phyloP scores from a whole-genome alignment of 2,329 filamentous ascomycete genomes.

The Alternaria angustiovoidea region DNA sequence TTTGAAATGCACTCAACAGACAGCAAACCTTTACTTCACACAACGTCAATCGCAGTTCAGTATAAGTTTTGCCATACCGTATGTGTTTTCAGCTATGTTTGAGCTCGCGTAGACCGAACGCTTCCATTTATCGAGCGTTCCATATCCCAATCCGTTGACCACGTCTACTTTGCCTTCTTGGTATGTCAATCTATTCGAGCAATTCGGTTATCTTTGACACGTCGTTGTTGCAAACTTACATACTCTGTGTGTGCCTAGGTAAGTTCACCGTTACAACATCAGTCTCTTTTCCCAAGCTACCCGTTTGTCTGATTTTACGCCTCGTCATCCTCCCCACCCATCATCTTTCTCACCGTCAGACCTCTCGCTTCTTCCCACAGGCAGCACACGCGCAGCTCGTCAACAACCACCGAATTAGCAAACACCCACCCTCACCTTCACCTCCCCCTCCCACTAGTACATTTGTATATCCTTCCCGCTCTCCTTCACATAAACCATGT shows the following conservation, averaged over 20 bases:
- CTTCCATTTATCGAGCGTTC: not conserved
- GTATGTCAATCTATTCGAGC: not conserved
- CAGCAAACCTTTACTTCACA: not conserved
- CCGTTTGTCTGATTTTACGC: not conserved
- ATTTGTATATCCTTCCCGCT: not conserved
- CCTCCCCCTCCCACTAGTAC: not conserved
- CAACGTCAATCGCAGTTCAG: not conserved
- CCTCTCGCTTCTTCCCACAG: slow-evolving; percentile 1
- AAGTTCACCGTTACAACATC: not conserved
- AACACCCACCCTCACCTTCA: slow-evolving; percentile 1
- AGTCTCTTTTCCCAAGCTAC: not conserved
- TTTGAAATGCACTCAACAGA: not conserved
- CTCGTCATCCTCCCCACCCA: not conserved
- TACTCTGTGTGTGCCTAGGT: not conserved
- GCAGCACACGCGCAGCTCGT: not conserved
- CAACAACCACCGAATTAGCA: not conserved
- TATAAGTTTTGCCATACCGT: not conserved
- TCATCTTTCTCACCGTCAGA: not conserved
- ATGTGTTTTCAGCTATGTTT: not conserved
- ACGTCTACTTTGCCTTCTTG: not conserved
- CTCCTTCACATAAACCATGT: not conserved
- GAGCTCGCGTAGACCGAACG: not conserved
- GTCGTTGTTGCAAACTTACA: not conserved
- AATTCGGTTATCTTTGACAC: not conserved
- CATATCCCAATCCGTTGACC: not conserved